Evolutionary conservation across 1,284 basidiomycete genomes (phyloP).

Genomic region (Cutaneotrichosporon cutaneum): DNA sequence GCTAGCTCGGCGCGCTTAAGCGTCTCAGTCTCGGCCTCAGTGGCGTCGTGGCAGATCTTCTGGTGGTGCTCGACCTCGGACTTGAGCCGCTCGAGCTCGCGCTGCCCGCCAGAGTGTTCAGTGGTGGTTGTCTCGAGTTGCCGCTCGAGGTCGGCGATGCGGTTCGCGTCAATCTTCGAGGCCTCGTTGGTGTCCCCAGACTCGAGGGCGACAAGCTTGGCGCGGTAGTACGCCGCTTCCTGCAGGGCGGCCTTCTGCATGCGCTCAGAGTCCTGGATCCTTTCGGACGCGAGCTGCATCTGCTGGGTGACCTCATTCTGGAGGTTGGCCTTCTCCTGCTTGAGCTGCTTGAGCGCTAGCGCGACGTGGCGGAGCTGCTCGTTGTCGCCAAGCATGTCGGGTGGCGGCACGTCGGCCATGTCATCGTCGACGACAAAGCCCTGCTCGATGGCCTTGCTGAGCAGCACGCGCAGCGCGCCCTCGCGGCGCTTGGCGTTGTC

Average conservation of each 20-base stretch:
- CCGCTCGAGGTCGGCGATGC: constrained; percentile 74
- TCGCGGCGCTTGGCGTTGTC: constrained; percentile 75
- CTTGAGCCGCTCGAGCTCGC: constrained; percentile 68
- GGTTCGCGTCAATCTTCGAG: constrained; percentile 74
- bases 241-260: constrained; percentile 77
- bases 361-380: constrained; percentile 56
- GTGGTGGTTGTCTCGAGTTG: constrained; percentile 67
- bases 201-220: constrained; percentile 86
- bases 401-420: constrained; percentile 29
- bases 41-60: constrained; percentile 71
- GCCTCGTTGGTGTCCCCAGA: constrained; percentile 65
- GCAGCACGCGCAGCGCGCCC: constrained; percentile 79
- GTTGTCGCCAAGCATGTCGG: constrained; percentile 17
- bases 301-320: constrained; percentile 44
- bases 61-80: constrained; percentile 61
- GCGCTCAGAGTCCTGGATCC: constrained; percentile 76
- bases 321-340: constrained; percentile 57
- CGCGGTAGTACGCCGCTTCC: constrained; percentile 94
- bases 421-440: constrained; percentile 73
- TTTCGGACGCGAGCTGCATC: constrained; percentile 67
- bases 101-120: constrained; percentile 61
- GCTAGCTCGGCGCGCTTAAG: constrained; percentile 75
- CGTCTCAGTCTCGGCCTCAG: constrained; percentile 77
- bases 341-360: constrained; percentile 73
- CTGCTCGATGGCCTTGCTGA: constrained; percentile 72